Percentiles rank a stretch among this genome's conserved stretches.
Evolutionary conservation across 805 yeast species (phyloP).

Genomic region (Candida jianshihensis): DNA sequence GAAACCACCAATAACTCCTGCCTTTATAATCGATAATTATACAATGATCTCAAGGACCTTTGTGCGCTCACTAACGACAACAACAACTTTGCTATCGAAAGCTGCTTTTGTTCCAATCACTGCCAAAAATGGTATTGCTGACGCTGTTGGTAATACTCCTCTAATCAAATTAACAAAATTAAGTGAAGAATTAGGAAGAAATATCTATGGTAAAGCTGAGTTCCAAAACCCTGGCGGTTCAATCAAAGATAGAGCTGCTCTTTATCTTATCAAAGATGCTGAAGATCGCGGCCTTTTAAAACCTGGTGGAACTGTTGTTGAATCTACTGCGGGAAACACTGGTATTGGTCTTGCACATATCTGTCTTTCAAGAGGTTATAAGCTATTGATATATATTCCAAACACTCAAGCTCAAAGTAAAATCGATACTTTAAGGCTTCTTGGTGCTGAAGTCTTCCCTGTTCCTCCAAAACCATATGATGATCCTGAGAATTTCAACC

Average conservation of each 20-base stretch:
- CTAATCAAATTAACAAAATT: constrained; percentile 54
- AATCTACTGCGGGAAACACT: constrained; percentile 93
- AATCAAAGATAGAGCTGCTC: constrained; percentile 86
- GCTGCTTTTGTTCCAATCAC: constrained; percentile 42
- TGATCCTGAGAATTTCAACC: constrained; percentile 81
- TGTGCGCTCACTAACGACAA: constrained; percentile 8
- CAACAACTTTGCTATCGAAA: not conserved
- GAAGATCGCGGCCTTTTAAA: constrained; percentile 55
- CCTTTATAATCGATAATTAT: too few species aligned
- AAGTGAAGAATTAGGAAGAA: constrained; percentile 55
- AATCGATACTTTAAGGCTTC: constrained; percentile 61
- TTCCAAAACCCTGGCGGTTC: constrained; percentile 93
- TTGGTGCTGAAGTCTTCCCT: constrained; percentile 84
- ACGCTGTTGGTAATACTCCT: constrained; percentile 93
- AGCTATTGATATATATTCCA: constrained; percentile 86
- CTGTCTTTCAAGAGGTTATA: constrained; percentile 77
- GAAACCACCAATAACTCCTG: too few species aligned
- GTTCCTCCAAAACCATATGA: constrained; percentile 83
- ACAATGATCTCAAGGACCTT: constrained; percentile 8
- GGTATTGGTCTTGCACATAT: constrained; percentile 73
- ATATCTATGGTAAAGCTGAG: constrained; percentile 86
- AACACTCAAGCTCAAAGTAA: constrained; percentile 79
- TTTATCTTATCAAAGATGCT: constrained; percentile 71
- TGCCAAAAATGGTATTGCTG: constrained; percentile 62
- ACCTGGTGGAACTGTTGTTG: constrained; percentile 84